A percentile compares a stretch with the other conserved stretches of the same genome.
phyloP scores from a whole-genome alignment of 768 basidiomycete species.

The Russula vinacea region DNA sequence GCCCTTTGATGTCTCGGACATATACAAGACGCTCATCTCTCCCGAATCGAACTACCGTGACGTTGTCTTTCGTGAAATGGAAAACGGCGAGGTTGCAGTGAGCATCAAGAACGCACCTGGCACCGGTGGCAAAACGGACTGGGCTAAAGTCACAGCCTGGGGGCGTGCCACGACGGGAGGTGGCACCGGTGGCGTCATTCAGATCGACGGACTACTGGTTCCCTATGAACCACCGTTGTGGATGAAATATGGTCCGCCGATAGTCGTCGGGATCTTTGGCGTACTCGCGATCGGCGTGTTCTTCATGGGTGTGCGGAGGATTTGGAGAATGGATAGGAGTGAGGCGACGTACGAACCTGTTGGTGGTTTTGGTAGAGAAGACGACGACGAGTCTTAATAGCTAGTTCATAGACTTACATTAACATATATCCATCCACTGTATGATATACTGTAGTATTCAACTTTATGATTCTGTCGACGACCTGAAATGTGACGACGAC shows the following conservation, averaged over 20 bases:
- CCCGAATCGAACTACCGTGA: slow-evolving; percentile 68
- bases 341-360: slow-evolving; percentile 89
- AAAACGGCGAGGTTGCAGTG: slow-evolving; percentile 51
- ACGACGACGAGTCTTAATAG: slow-evolving; percentile 40
- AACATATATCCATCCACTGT: slow-evolving; percentile 14
- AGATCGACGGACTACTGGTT: slow-evolving; percentile 76
- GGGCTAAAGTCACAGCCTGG: slow-evolving; percentile 65
- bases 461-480: background rate
- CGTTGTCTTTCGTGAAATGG: slow-evolving; percentile 67
- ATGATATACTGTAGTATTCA: background rate
- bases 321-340: slow-evolving; percentile 73
- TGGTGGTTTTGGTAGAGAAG: slow-evolving; percentile 70
- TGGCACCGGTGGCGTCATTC: slow-evolving; percentile 82
- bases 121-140: slow-evolving; percentile 58
- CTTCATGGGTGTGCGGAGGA: slow-evolving; percentile 64
- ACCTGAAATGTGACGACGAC: no score
- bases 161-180: slow-evolving; percentile 71
- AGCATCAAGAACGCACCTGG: slow-evolving; percentile 73
- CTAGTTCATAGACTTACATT: slow-evolving; percentile 18
- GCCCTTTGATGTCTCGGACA: slow-evolving; percentile 61
- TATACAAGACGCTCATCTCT: slow-evolving; percentile 78
- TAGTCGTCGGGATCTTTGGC: slow-evolving; percentile 58
- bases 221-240: slow-evolving; percentile 90
- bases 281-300: slow-evolving; percentile 60
- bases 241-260: slow-evolving; percentile 67